A percentile compares a stretch with the other conserved stretches of the same genome.
These are phyloP conservation scores for Apophysomyces sp. DNA, from an alignment of 371 early-diverging fungal genomes.

Conservation along the genomic window DNA sequence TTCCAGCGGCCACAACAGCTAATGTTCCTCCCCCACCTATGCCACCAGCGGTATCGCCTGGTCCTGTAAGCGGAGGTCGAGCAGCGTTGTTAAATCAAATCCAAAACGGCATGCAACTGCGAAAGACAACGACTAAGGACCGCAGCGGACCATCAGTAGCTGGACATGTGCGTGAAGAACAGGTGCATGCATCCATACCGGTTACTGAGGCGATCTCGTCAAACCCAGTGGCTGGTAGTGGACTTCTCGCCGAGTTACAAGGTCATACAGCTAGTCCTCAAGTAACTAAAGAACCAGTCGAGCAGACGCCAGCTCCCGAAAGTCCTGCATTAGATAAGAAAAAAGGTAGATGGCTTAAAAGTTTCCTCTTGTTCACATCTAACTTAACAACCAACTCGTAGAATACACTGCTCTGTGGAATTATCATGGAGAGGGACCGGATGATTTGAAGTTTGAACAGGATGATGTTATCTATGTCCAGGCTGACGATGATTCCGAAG, in stretches of 20 bases:
- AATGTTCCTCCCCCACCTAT: background rate
- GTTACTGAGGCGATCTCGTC: background rate
- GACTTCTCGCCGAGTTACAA: conserved; percentile 34
- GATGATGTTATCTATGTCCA: conserved; percentile 40
- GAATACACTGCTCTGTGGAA: conserved; percentile 41
- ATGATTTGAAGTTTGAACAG: conserved; percentile 39
- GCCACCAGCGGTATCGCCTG: conserved; percentile 8
- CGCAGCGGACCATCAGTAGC: conserved; percentile 35
- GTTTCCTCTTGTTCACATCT: background rate
- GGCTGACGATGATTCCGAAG: conserved; percentile 24
- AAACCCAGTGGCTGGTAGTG: conserved; percentile 7
- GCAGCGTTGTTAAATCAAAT: conserved; percentile 46
- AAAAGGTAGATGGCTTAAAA: background rate
- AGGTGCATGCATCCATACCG: conserved; percentile 53
- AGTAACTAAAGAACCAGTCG: background rate
- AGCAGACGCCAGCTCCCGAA: background rate
- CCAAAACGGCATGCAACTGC: conserved; percentile 31
- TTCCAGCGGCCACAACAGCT: background rate
- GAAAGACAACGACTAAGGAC: conserved; percentile 41
- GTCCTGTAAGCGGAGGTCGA: conserved; percentile 24
- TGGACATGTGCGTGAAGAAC: conserved; percentile 34
- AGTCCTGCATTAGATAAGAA: background rate
- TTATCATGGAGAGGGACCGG: conserved; percentile 33
- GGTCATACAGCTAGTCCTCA: conserved; percentile 18
- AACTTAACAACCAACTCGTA: background rate